Base-by-base conservation (phyloP, 2,329 filamentous ascomycete species). In the Didymella arachidicola region DNA sequence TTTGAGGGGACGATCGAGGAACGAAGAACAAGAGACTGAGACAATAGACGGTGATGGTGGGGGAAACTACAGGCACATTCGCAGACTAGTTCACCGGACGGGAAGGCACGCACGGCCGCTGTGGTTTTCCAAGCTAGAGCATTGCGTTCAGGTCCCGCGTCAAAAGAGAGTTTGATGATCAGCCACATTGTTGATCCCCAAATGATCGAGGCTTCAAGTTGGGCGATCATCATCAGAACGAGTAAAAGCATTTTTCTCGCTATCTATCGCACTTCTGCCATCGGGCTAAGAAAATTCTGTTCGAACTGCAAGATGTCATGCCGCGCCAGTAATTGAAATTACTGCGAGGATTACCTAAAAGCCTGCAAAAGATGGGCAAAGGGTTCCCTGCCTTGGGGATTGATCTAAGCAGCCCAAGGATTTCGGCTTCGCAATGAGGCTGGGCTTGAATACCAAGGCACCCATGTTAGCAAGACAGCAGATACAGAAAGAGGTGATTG, bases 121-220 rank as follows among this genome's bases (percentile, higher is more conserved):
- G 16, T 19, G 25, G 29, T 16, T 41, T 16, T 7, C 18, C n/a
- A 59, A 53, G 46, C 39, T 50, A 51, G 34, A 42, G 45, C 45
- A 34, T 36, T 7, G 26, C 26, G 46, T 54, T 54, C 51, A 26
- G 34, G 26, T 16, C 29, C 14, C 34, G 39, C 50, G 49, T 49
- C 45, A 59, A 34, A 32, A 22, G 49, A 53, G 53, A 16, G 56
- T 53, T 53, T 59, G 32, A 41, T 42, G 32, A 32, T 25, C 49
- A 53, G 44, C 49, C 39, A 41, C 45, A 41, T n/a, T 39, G 44
- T 30, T 44, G 38, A 53, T 53, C 39, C 41, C 19, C 38, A 25
- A 30, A 12, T n/a, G 50, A 32, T 50, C 32, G 45, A 50, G 19
- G 26, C 39, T 53, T 32, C 18, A 14, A 32, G 16, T 10, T 38